phyloP scores from a whole-genome alignment of 2,329 filamentous ascomycete species.

The Colletotrichum sojae region DNA sequence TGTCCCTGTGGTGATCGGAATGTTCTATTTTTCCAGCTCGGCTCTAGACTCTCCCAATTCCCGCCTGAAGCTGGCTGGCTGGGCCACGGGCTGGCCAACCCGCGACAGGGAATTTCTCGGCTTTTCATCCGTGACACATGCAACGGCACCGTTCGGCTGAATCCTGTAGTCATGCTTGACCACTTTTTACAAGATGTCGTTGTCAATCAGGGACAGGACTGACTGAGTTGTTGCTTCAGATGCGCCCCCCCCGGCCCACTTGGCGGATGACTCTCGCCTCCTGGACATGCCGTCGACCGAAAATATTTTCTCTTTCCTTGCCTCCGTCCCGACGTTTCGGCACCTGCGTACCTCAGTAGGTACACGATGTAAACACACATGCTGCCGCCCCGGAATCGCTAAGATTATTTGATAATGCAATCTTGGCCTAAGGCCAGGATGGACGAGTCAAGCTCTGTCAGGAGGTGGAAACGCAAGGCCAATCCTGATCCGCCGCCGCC shows the following conservation, averaged over 20 bases:
- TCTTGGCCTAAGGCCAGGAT: slow-evolving; percentile 8
- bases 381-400: neutral
- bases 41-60: slow-evolving; percentile 24
- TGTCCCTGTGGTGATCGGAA: slow-evolving; percentile 41
- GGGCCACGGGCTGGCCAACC: no score
- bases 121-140: slow-evolving; percentile 34
- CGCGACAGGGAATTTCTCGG: slow-evolving; percentile 18
- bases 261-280: slow-evolving; percentile 9
- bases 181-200: slow-evolving; percentile 24
- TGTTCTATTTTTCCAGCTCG: slow-evolving; percentile 32
- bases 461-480: slow-evolving; percentile 12
- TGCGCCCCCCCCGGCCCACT: neutral
- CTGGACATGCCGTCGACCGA: neutral
- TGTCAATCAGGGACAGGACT: neutral
- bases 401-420: slow-evolving; percentile 25
- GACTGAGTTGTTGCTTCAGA: neutral
- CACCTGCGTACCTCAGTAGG: neutral
- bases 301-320: slow-evolving; percentile 22
- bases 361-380: neutral
- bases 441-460: slow-evolving; percentile 33
- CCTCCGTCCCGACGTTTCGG: neutral
- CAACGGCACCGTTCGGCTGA: neutral
- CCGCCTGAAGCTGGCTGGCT: no score
- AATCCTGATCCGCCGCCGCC: slow-evolving; percentile 29
- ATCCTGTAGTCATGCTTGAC: slow-evolving; percentile 10